These are phyloP conservation scores for Zymoseptoria tritici DNA, from an alignment of 2,329 filamentous ascomycete genomes.

Conservation along the genomic window DNA sequence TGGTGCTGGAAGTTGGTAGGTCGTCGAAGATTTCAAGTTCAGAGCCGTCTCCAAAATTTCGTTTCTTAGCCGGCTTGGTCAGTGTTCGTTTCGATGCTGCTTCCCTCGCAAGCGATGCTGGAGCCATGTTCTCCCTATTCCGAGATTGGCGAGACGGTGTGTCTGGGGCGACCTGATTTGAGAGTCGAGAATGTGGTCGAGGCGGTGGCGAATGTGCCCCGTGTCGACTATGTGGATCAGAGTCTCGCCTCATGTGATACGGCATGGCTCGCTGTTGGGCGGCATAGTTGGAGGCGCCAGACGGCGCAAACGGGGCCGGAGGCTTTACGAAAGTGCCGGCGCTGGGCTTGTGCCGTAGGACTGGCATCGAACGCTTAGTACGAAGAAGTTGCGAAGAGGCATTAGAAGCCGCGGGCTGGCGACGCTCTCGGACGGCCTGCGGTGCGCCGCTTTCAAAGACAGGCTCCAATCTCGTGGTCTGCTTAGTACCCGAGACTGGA, in stretches of 20 bases:
- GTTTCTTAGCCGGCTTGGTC: constrained; percentile 61
- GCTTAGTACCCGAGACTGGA: constrained; percentile 50
- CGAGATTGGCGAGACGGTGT: constrained; percentile 39
- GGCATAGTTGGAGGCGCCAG: constrained; percentile 63
- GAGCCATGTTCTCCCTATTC: constrained; percentile 36
- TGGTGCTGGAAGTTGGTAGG: constrained; percentile 74
- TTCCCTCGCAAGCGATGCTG: constrained; percentile 43
- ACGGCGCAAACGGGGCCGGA: constrained; percentile 69
- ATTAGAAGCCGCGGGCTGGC: constrained; percentile 46
- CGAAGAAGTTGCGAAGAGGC: constrained; percentile 45
- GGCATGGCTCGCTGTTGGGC: constrained; percentile 59
- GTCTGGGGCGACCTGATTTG: constrained; percentile 41
- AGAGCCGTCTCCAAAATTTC: constrained; percentile 82
- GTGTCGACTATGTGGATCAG: constrained; percentile 50
- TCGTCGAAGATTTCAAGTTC: constrained; percentile 94
- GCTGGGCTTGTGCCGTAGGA: constrained; percentile 40
- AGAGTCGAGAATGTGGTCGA: constrained; percentile 42
- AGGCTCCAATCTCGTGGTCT: constrained; percentile 68
- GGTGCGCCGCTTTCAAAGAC: constrained; percentile 84
- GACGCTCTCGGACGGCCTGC: constrained; percentile 53
- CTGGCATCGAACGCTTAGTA: constrained; percentile 54
- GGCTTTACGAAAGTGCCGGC: constrained; percentile 52
- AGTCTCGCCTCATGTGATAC: constrained; percentile 72
- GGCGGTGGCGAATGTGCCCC: constrained; percentile 40
- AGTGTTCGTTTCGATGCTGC: constrained; percentile 61